Evolutionary conservation across 2,329 filamentous ascomycete genomes (phyloP).

Genomic region (Cordyceps javanica): DNA sequence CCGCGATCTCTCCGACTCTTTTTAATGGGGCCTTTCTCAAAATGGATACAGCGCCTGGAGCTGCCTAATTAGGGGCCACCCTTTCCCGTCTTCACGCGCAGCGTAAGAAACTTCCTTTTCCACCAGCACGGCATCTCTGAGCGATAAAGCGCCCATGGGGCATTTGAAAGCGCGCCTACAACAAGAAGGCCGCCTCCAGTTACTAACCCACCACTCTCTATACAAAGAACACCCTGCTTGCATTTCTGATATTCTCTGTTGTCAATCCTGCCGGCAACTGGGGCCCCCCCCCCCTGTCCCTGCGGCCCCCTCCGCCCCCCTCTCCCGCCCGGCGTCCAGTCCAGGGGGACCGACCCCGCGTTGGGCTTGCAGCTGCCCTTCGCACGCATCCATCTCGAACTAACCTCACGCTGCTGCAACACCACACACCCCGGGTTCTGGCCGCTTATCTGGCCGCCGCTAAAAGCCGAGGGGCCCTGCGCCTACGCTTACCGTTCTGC

Average conservation of each 20-base stretch:
- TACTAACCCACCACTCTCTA: too few species aligned
- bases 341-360: neutral
- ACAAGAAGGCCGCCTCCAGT: too few species aligned
- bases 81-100: neutral
- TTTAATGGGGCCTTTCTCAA: neutral
- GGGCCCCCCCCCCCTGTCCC: too few species aligned
- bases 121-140: conserved; percentile 11
- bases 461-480: neutral
- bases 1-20: neutral
- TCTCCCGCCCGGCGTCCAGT: neutral
- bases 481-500: neutral
- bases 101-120: neutral
- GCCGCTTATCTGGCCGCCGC: neutral
- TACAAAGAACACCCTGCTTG: too few species aligned
- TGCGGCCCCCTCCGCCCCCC: too few species aligned
- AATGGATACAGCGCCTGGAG: neutral
- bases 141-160: neutral
- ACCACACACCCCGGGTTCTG: neutral
- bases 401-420: neutral
- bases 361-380: conserved; percentile 7
- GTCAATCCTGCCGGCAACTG: too few species aligned
- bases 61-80: neutral
- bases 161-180: neutral
- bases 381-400: neutral
- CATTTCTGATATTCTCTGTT: too few species aligned